phyloP scores from a whole-genome alignment of 1,284 basidiomycete species.

The Hortiboletus rubellus region DNA sequence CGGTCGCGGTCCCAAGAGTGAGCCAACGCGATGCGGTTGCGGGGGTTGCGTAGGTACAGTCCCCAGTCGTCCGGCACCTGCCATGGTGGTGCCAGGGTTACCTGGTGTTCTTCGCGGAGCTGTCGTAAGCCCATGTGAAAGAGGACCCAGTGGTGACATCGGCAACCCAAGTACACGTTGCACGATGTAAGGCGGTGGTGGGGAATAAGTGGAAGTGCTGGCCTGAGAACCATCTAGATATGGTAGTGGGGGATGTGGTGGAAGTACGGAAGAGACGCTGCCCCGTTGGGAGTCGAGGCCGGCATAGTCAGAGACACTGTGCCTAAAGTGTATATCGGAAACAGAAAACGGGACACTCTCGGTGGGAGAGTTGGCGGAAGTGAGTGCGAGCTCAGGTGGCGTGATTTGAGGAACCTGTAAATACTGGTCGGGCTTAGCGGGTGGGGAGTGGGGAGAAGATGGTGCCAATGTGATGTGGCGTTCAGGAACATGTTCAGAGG shows the following conservation, averaged over 20 bases:
- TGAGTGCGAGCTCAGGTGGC: constrained; percentile 22
- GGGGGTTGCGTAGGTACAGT: constrained; percentile 1
- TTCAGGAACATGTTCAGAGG: constrained; percentile 26
- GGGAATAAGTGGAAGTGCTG: constrained; percentile 11
- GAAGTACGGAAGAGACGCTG: constrained; percentile 42
- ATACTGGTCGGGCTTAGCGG: constrained; percentile 6
- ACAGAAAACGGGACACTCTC: constrained; percentile 69
- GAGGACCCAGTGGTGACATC: constrained; percentile 23
- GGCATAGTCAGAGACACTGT: constrained; percentile 51
- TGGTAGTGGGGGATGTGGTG: constrained; percentile 55
- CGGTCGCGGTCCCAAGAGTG: constrained; percentile 33
- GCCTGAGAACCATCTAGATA: constrained; percentile 25
- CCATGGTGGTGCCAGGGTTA: neutral
- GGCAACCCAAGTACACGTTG: constrained; percentile 34
- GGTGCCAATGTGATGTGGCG: constrained; percentile 7
- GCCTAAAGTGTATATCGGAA: constrained; percentile 63
- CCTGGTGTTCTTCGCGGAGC: neutral
- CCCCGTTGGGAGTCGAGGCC: constrained; percentile 39
- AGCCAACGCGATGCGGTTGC: constrained; percentile 20
- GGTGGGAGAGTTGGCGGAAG: constrained; percentile 51
- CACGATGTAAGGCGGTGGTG: constrained; percentile 33
- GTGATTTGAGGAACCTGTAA: constrained; percentile 15
- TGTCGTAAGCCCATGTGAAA: neutral
- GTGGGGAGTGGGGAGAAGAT: constrained; percentile 9
- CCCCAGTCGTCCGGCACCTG: constrained; percentile 4